Evolutionary conservation across 768 basidiomycete species (phyloP).

Genomic region (Lactarius akahatsu): DNA sequence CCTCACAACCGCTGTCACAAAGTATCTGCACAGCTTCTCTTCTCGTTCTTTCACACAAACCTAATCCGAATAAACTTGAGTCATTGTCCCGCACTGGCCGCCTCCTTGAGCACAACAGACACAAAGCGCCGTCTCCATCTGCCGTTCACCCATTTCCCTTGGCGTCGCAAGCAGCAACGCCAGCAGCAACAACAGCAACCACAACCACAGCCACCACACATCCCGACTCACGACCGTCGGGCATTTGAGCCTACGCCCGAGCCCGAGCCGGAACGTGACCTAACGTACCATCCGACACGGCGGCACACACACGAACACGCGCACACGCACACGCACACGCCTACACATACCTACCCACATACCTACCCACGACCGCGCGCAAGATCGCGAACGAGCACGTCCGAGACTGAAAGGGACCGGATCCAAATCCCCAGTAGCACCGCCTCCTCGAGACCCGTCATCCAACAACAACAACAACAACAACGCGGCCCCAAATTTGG

Average conservation of each 20-base stretch:
- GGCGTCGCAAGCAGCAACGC: slow-evolving; percentile 14
- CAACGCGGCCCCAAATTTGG: neutral
- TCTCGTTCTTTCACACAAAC: neutral
- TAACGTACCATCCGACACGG: neutral
- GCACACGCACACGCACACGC: neutral
- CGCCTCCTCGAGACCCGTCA: neutral
- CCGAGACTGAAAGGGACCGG: slow-evolving; percentile 7
- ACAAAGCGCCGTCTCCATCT: slow-evolving; percentile 10
- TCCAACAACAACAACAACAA: too few species aligned
- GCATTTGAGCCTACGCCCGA: slow-evolving; percentile 11
- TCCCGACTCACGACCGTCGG: neutral
- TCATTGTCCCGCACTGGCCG: slow-evolving; percentile 7
- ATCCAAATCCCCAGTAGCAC: neutral
- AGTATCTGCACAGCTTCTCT: neutral
- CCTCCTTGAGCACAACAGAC: slow-evolving; percentile 2
- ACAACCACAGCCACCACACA: neutral
- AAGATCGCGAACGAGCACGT: neutral
- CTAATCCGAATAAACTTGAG: neutral
- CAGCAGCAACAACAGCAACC: slow-evolving; percentile 12
- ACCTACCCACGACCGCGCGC: slow-evolving; percentile 17
- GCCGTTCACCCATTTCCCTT: neutral
- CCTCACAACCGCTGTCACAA: slow-evolving; percentile 6
- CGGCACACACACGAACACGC: neutral
- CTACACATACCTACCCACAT: slow-evolving; percentile 1
- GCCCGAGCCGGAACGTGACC: slow-evolving; percentile 14